Evolutionary conservation across 1,284 basidiomycete genomes (phyloP), one percentile per base, ranked within the genome.

Genomic region (Puccinia novopanici): DNA sequence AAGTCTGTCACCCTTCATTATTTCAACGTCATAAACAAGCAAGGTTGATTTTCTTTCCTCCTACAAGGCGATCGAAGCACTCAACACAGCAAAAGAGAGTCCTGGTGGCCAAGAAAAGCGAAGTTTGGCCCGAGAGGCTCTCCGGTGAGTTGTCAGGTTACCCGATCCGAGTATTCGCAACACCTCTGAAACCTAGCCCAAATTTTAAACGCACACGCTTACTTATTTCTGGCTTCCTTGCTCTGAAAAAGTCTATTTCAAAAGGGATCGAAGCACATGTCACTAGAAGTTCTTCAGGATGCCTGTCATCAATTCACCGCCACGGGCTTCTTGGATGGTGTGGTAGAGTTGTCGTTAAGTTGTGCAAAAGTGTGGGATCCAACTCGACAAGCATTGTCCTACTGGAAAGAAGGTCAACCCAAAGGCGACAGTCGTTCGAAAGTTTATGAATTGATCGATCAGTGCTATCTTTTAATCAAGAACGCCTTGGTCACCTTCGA

Each of bases 61-160:
- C n/a, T 30, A 55, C 67, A 83, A 94, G 92, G 96, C 96, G 0
- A 92, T 94, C 85, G 97, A 99, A 87, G 93, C 92, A 83, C 89
- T 98, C 63, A 92, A 94, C 9, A 92, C 93, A 83, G 95, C 97
- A 34, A 91, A 92, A 68, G 93, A 95, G 85, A 91, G 92, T 19
- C 88, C 89, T 71, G 92, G 91, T 84, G 88, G 89, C 4, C 86
- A 87, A 2, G 94, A 96, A 85, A 89, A 91, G 77, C 89, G 91
- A 80, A 91, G 91, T 79, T 91, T 89, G 87, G 88, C 97, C 54
- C 89, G 89, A 57, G 94, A 97, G 86, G 94, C 94, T 0, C 87
- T 96, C 73, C 89, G 91, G 93, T 91, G 85, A 82, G 86, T 71
- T 34, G 27, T 37, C 48, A 19, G 45, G 10, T 85, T 30, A 48